A percentile compares a stretch with the other conserved stretches of the same genome.
Evolutionary conservation across 1,284 basidiomycete species (phyloP).

Genomic region (Amylostereum areolatum): DNA sequence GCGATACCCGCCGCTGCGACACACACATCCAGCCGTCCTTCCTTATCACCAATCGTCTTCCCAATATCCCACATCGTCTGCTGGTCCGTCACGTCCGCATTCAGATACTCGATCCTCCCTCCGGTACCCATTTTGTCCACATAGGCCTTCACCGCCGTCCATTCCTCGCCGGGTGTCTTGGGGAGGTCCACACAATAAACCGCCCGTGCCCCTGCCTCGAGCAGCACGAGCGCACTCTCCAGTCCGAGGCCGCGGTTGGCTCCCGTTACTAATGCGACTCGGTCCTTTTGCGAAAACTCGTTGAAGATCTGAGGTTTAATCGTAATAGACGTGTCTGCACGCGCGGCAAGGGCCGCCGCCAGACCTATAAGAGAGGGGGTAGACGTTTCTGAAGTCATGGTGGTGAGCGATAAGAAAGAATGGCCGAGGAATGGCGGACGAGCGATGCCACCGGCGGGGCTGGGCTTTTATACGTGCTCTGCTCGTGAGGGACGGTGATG

Average conservation of each 20-base stretch:
- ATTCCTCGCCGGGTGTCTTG: slow-evolving; percentile 57
- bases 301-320: slow-evolving; percentile 29
- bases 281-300: slow-evolving; percentile 68
- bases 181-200: slow-evolving; percentile 76
- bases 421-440: no score
- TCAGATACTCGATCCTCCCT: slow-evolving; percentile 53
- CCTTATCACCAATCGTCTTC: slow-evolving; percentile 53
- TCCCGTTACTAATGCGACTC: slow-evolving; percentile 74
- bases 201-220: slow-evolving; percentile 68
- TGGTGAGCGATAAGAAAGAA: no score
- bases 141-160: slow-evolving; percentile 48
- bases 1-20: slow-evolving; percentile 74
- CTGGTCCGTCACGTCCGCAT: slow-evolving; percentile 59
- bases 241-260: slow-evolving; percentile 77
- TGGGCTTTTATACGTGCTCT: no score
- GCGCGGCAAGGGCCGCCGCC: slow-evolving; percentile 43
- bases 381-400: no score
- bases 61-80: slow-evolving; percentile 44
- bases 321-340: slow-evolving; percentile 24
- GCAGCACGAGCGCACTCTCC: slow-evolving; percentile 70
- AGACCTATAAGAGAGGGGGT: slow-evolving; percentile 56
- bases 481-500: no score
- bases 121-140: slow-evolving; percentile 38
- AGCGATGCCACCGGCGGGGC: no score
- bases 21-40: slow-evolving; percentile 63